These are phyloP conservation scores for Diaporthe velutina DNA, from an alignment of 2,329 filamentous ascomycete genomes.

Conservation along the genomic window DNA sequence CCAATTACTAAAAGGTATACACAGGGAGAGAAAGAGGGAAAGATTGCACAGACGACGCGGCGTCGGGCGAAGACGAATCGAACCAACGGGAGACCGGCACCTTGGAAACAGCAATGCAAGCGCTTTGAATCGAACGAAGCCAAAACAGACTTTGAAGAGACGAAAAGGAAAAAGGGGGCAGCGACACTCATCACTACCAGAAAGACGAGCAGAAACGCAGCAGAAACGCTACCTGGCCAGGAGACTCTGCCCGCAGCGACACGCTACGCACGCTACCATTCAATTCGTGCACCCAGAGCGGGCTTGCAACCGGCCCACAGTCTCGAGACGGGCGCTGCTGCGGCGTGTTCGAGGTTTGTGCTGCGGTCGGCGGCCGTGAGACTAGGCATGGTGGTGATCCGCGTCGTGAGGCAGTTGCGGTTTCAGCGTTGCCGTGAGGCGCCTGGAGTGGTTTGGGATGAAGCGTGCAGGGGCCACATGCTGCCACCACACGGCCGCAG, in stretches of 20 bases:
- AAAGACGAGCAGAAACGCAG: slow-evolving; percentile 39
- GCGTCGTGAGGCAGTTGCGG: slow-evolving; percentile 37
- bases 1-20: slow-evolving; percentile 27
- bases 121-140: slow-evolving; percentile 34
- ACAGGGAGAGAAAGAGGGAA: slow-evolving; percentile 21
- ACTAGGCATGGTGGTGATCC: slow-evolving; percentile 30
- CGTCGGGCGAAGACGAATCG: slow-evolving; percentile 27
- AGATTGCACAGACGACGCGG: slow-evolving; percentile 27
- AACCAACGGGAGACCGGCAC: slow-evolving; percentile 32
- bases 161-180: slow-evolving; percentile 19
- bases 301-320: slow-evolving; percentile 33
- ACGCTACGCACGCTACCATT: slow-evolving; percentile 14
- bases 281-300: background rate
- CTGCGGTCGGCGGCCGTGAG: slow-evolving; percentile 12
- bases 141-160: slow-evolving; percentile 38
- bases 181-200: slow-evolving; percentile 30
- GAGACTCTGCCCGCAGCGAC: slow-evolving; percentile 16
- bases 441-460: slow-evolving; percentile 33
- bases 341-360: slow-evolving; percentile 42
- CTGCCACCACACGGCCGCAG: slow-evolving; percentile 32
- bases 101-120: slow-evolving; percentile 23
- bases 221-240: slow-evolving; percentile 37
- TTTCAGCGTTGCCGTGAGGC: slow-evolving; percentile 37
- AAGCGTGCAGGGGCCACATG: slow-evolving; percentile 39
- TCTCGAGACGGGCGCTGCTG: slow-evolving; percentile 32